Evolutionary conservation across 768 basidiomycete species (phyloP), one percentile per base, ranked within the genome.

Genomic region (Boletus rubropictus): DNA sequence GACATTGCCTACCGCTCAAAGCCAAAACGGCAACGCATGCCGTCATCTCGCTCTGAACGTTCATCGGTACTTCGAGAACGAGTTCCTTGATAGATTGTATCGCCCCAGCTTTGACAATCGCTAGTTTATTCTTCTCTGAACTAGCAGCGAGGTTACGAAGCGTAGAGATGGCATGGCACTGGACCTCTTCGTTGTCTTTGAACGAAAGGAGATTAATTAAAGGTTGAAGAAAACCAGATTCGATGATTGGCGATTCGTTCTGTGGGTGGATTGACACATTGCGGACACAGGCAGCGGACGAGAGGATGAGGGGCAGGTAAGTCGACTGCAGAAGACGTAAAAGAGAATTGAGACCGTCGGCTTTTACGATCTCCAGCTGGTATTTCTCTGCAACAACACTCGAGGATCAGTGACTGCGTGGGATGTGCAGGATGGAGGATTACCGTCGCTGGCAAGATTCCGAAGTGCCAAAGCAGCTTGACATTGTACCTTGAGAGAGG

Each of bases 31-130:
- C 96, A 36, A 97, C 87, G 58, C 95, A 98, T 6, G 96, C 96
- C 35, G 96, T 99, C 96, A 99, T 99, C 71, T 98, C 96, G 61
- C 92, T 95, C 70, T 99, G 96, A 10, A 99, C 96, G 52, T 87
- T 88, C 72, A 96, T 82, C 4, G 96, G 93, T 1, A 97, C 95
- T 59, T 87, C 87, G 11, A 99, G 73, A 2, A 99, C 93, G 15
- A 99, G 74, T 60, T 97, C 92, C 70, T 96, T 96, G 71, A 99
- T 99, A 36, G 89, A 84, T 61, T 92, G 89, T 4, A 97, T 86
- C 15, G 96, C 96, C 4, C 96, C 96, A 5, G 96, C 95, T 65
- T 96, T 89, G 43, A 99, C 94, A 47, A 99, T 98, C 7, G 94
- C 92, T 32, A 88, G 80, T 73, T 98, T 99, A 74, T 98, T 99